Evolutionary conservation across 2,329 filamentous ascomycete genomes (phyloP), one percentile per base, ranked within the genome.

Genomic region (Diaporthe sp.): DNA sequence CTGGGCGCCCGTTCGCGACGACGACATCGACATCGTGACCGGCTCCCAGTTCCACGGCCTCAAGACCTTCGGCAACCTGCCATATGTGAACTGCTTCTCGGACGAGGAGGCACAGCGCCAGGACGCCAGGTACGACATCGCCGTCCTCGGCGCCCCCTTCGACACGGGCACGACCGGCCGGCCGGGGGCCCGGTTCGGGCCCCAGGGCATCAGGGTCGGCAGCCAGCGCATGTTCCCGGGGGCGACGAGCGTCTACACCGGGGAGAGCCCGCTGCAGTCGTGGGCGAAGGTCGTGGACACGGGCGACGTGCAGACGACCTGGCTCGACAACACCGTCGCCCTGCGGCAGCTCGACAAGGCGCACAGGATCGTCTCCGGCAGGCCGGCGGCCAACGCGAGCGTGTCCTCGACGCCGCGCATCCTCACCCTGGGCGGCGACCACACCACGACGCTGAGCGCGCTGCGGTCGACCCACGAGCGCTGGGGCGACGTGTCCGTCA

Each of bases 221-320:
- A 77, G 76, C 55, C 76, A 77, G 61, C 71, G 76, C 17, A 77
- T 76, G 10, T 77, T 49, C 25, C 75, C 76, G 3, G 53, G 3
- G 9, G 51, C 28, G 15, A 51, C 31, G 15, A 72, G 57, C 34
- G 25, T 77, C 42, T 77, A 77, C 67, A 77, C 76, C 15, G 76
- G 76, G 3, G 51, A 53, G 58, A 42, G 42, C 44, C 71, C 74
- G 28, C 67, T 76, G 55, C 53, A 58, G 37, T 58, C 68, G 28
- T 77, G 76, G 76, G 76, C 76, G 2, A 51, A 17, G 19, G 88
- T 96, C 62, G 88, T 95, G 51, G 94, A 96, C 84, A 96, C 94
- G 80, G 94, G 94, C 44, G 94, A 96, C 79, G 94, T 95, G 73
- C 93, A 93, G 2, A 87, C 95, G 76, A 94, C 93, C 0, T 94